Conservation (phyloP, 2,329 filamentous ascomycete species). For the Aureobasidium sp. region DNA sequence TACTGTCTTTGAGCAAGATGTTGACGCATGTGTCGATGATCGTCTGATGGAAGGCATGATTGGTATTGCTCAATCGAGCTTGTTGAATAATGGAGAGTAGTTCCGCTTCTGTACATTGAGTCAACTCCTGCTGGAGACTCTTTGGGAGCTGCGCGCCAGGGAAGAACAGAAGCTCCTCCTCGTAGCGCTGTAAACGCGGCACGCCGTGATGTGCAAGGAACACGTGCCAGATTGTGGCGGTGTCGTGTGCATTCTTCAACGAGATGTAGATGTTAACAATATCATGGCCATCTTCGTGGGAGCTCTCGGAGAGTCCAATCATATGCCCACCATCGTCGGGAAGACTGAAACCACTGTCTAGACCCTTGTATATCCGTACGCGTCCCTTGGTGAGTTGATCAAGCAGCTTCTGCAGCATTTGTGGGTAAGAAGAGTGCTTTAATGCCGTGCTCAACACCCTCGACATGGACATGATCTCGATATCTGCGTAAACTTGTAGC, state of each 20-base stretch:
- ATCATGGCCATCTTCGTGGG: neutral
- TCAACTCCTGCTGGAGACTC: slow-evolving; percentile 13
- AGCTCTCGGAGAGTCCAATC: slow-evolving; percentile 12
- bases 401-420: slow-evolving; percentile 12
- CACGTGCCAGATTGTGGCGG: slow-evolving; percentile 15
- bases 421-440: slow-evolving; percentile 8
- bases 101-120: slow-evolving; percentile 14
- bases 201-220: slow-evolving; percentile 16
- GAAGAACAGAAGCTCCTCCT: slow-evolving; percentile 14
- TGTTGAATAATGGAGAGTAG: slow-evolving; percentile 13
- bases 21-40: slow-evolving; percentile 9
- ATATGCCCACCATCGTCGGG: slow-evolving; percentile 15
- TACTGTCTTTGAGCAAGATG: slow-evolving; percentile 13
- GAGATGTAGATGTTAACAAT: slow-evolving; percentile 15
- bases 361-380: slow-evolving; percentile 14
- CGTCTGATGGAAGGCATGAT: slow-evolving; percentile 10
- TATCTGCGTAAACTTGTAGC: slow-evolving; percentile 14
- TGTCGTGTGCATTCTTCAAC: slow-evolving; percentile 13
- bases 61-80: slow-evolving; percentile 4
- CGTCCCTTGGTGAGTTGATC: slow-evolving; percentile 7
- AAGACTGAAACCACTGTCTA: slow-evolving; percentile 14
- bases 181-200: slow-evolving; percentile 11
- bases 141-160: slow-evolving; percentile 11
- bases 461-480: slow-evolving; percentile 11
- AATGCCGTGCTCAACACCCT: slow-evolving; percentile 10